Base-by-base conservation (phyloP, 352 stramenopile species). In the Pilasporangium apinafurcum region DNA sequence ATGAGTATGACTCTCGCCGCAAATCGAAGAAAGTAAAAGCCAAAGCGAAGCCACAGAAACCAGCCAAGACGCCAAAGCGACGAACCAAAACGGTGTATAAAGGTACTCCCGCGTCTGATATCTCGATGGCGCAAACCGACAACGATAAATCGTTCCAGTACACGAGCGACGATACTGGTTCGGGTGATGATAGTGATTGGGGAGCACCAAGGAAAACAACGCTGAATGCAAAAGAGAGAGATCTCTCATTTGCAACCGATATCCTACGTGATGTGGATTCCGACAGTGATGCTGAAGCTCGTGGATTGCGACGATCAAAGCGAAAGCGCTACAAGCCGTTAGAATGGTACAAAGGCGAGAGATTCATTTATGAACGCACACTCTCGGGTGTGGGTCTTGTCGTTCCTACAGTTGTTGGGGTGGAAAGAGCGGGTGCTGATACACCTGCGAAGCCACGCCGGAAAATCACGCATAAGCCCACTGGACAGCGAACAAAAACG, bases 311-410 rank as follows among this genome's bases (percentile, higher is more conserved):
- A 41, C 74, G 82, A 6, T 92, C 78, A 5, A 90, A 87, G 51
- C 68, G 82, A 24, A 67, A 64, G 42, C 74, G 82, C 7, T 92
- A 81, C 47, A 88, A 89, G 70, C 82, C 82, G 17, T 61, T 94
- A n/a, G 82, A 63, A 12, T 94, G 82, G 82, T 94, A 92, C 63
- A 92, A 92, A 47, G 81, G 80, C 34, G 82, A 94, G 51, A 74
- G 89, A 43, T 90, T 83, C 49, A 73, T 94, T 37, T 94, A 87
- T 41, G 79, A 92, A 44, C 77, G 82, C 12, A 83, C 72, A 4
- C 78, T 87, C 32, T 80, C 80, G 14, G 82, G 82, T n/a, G 74
- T 94, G 4, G 82, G 82, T 7, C 56, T 83, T 7, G 78, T 92
- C 33, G 72, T 94, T 42, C 82, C 82, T 7, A 94, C 82, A 1